phyloP scores from a whole-genome alignment of 805 yeast species.

The Candida michaelii region DNA sequence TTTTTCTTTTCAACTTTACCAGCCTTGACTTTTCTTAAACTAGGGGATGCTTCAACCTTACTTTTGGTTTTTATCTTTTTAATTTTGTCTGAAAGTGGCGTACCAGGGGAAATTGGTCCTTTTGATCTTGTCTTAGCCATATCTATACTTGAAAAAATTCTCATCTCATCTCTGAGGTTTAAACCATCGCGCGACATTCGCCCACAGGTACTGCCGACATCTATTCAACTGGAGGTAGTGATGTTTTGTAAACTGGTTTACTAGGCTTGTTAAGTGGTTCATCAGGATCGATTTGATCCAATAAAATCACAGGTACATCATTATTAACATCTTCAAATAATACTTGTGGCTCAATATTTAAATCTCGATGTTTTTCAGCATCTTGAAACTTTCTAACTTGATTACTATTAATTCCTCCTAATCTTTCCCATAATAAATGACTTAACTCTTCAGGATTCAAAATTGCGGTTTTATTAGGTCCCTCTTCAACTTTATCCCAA shows the following conservation, averaged over 20 bases:
- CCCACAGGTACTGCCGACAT: too few species aligned
- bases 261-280: constrained; percentile 10
- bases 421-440: constrained; percentile 43
- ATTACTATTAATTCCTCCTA: constrained; percentile 40
- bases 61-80: constrained; percentile 23
- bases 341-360: constrained; percentile 33
- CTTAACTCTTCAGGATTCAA: constrained; percentile 41
- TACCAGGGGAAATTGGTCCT: constrained; percentile 24
- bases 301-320: constrained; percentile 42
- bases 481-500: constrained; percentile 42
- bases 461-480: constrained; percentile 36
- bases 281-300: constrained; percentile 26
- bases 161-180: constrained; percentile 17
- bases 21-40: constrained; percentile 20
- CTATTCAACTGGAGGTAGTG: constrained; percentile 34
- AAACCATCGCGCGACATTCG: constrained; percentile 8
- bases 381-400: constrained; percentile 29
- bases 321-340: constrained; percentile 36
- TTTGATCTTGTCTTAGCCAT: constrained; percentile 38
- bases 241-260: constrained; percentile 28
- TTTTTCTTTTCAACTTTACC: constrained; percentile 16
- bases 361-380: constrained; percentile 17
- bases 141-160: constrained; percentile 9
- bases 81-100: constrained; percentile 25
- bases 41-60: constrained; percentile 25